Conservation (phyloP, 2,329 filamentous ascomycete genomes). For the Drechslera avenae region DNA sequence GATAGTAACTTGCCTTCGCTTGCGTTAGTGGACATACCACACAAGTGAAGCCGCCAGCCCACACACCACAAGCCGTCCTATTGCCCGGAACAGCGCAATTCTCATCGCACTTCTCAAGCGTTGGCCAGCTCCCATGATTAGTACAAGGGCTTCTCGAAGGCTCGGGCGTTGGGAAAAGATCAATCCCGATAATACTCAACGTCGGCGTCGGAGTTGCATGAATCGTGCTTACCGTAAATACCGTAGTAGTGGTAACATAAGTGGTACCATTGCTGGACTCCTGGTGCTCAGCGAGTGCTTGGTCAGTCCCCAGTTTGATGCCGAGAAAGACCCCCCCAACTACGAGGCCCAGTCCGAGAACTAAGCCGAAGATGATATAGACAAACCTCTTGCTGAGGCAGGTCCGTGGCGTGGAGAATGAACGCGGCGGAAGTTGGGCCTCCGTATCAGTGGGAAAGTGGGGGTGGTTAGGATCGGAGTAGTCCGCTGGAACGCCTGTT, state of each 20-base stretch:
- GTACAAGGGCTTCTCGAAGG: background rate
- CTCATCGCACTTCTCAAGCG: background rate
- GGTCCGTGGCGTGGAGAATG: background rate
- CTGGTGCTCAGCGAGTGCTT: too few species aligned
- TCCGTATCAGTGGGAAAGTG: constrained; percentile 5
- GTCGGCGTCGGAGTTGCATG: too few species aligned
- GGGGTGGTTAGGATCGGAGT: constrained; percentile 6
- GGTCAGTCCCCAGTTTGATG: background rate
- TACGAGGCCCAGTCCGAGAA: background rate
- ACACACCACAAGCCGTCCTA: too few species aligned
- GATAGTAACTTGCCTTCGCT: too few species aligned
- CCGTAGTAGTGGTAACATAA: too few species aligned
- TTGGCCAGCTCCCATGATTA: background rate
- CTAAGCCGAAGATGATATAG: background rate
- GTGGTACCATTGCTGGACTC: too few species aligned
- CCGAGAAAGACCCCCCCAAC: background rate
- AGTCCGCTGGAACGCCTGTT: constrained; percentile 6
- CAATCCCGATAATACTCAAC: too few species aligned
- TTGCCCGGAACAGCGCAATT: too few species aligned
- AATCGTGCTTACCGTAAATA: too few species aligned
- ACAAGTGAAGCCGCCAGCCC: too few species aligned
- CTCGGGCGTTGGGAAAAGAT: too few species aligned
- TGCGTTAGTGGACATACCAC: too few species aligned
- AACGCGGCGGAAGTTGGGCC: background rate
- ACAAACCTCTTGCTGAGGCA: background rate